Conservation (phyloP, 1,284 basidiomycete species). For the Ustilago nuda region DNA sequence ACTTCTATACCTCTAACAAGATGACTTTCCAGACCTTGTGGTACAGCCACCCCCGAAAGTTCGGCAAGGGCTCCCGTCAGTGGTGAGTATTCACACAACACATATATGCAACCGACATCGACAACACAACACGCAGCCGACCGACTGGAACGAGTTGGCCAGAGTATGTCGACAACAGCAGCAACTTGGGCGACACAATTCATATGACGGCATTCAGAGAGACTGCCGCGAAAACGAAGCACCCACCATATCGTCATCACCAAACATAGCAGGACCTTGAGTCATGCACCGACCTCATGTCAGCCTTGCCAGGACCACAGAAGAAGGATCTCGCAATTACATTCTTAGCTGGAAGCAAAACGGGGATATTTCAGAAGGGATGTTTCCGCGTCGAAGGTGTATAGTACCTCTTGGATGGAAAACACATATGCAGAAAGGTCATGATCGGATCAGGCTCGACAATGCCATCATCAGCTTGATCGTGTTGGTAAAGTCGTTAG, state of each 20-base stretch:
- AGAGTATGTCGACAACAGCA: slow-evolving; percentile 10
- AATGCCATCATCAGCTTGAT: neutral
- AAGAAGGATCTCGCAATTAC: neutral
- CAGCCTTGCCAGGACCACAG: neutral
- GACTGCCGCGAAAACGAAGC: neutral
- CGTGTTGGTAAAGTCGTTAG: neutral
- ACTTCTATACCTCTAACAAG: slow-evolving; percentile 52
- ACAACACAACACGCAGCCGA: slow-evolving; percentile 10
- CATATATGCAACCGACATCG: neutral
- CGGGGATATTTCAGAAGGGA: too few species aligned
- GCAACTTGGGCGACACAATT: neutral
- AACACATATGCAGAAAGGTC: neutral
- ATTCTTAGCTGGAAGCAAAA: neutral
- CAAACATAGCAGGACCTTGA: neutral
- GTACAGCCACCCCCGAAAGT: slow-evolving; percentile 66
- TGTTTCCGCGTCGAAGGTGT: too few species aligned
- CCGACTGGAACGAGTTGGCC: neutral
- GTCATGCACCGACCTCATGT: neutral
- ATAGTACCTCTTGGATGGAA: neutral
- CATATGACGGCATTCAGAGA: neutral
- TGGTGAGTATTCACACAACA: slow-evolving; percentile 59
- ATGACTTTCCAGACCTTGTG: slow-evolving; percentile 68
- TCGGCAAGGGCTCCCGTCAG: slow-evolving; percentile 67
- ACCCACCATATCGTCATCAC: neutral
- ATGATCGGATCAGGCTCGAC: neutral